Evolutionary conservation across 805 yeast species (phyloP), one percentile per base, ranked within the genome.

Genomic region (Saccharomyces eubayanus): DNA sequence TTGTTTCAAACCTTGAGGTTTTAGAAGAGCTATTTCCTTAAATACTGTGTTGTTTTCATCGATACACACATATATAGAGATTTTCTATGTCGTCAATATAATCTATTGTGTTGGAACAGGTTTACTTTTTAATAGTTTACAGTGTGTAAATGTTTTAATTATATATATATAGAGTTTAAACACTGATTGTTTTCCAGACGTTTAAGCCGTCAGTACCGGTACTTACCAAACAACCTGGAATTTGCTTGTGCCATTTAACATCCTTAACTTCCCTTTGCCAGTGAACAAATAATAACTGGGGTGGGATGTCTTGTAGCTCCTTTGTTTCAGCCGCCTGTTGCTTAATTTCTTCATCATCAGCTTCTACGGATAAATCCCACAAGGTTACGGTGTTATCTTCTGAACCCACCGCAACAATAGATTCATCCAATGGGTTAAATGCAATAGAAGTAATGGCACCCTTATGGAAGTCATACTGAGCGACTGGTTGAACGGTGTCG

Each of bases 251-350:
- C 99, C 99, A 94, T 73, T 95, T 87, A 49, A 92, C 97, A 70
- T 94, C 99, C 75, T 94, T 94, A 52, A 92, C 97, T 65, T 94
- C 95, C 63, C 84, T 84, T 75, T 94, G 99, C 98, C 98, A 94
- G 71, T 94, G 99, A 47, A 92, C 96, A 74, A 94, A 94, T 68
- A 94, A 75, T 64, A 94, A 77, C 72, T 94, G 99, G 24, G 98
- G 94, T 16, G 99, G 99, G 58, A 92, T 88, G 63, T 87, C 95
- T 60, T 84, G 84, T 60, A 94, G 75, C 62, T 91, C 97, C 61
- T 80, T 79, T 45, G 84, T 80, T 63, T 86, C 94, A 54, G 82
- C 79, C 62, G 82, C 80, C 73, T 92, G 97, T 65, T 85, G 87
- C 54, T 87, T 83, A 60, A 92, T 87, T 72, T 92, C 99, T 67